Base-by-base conservation (phyloP, 306 rosid species). In the Vigna reflexopilosa region DNA sequence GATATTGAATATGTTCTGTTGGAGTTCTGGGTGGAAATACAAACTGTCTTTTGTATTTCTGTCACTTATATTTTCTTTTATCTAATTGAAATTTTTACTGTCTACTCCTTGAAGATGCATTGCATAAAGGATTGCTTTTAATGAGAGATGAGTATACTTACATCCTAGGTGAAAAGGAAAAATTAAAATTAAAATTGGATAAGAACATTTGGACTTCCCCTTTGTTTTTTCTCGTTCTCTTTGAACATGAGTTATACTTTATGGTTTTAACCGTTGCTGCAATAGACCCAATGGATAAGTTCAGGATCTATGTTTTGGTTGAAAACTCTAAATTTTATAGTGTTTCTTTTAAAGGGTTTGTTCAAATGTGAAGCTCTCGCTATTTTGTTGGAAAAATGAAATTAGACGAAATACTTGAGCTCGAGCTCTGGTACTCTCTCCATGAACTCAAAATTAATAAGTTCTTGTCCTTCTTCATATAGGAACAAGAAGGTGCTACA, bases 401-500 rank as follows among this genome's bases (percentile, higher is more conserved):
- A 57, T 42, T 65, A 56, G 32, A 49, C 49, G 64, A 73, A 63
- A 80, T 40, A 34, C 55, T 48, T 62, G 22, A 69, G 57, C 61
- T 57, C 30, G 38, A 45, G 57, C 44, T 67, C 22, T 75, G 59
- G 38, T 24, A 3, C 50, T 47, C 55, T 55, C 45, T 67, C 82
- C 49, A 17, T 67, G 63, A n/a, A 22, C 58, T 81, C 55, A 24
- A 61, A 36, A 55, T 28, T 22, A 19, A 44, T 67, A 72, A 38
- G 16, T 54, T 77, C 62, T 74, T 42, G 24, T 8, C n/a, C 10
- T 85, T 61, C 54, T 49, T 79, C 54, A 28, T 85, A 65, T 83
- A 94, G 97, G 97, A 94, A 78, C 89, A 92, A 83, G 98, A 94
- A 74, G 98, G 98, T 65, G 97, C 97, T 22, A 92, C 97, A 44